Evolutionary conservation across 2,329 filamentous ascomycete genomes (phyloP).

Genomic region (Arthroderma sp.): DNA sequence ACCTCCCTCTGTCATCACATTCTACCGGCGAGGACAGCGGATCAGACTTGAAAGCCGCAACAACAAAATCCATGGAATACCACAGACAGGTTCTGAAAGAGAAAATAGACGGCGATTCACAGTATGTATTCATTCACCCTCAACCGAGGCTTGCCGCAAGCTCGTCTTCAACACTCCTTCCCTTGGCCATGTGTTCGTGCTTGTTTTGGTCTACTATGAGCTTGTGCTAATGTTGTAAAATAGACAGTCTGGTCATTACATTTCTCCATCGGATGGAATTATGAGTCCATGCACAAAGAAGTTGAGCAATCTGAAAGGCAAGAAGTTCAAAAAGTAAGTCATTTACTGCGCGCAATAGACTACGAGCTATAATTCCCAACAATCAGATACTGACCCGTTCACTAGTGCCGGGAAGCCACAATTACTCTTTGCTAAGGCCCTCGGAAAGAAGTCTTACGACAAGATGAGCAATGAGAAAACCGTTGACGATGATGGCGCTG

Average conservation of each 20-base stretch:
- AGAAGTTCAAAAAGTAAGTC: conserved; percentile 37
- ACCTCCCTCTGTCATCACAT: conserved; percentile 19
- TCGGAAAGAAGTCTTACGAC: conserved; percentile 36
- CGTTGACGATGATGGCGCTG: not conserved
- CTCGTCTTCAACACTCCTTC: no score
- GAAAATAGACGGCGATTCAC: conserved; percentile 30
- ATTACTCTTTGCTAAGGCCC: conserved; percentile 35
- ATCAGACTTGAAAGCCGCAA: conserved; percentile 25
- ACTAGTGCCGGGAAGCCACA: conserved; percentile 32
- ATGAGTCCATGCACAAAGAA: conserved; percentile 42
- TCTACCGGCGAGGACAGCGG: conserved; percentile 10
- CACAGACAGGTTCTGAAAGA: conserved; percentile 34
- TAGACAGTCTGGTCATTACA: conserved; percentile 28
- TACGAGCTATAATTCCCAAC: not conserved
- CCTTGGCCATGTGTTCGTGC: not conserved
- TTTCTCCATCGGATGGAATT: conserved; percentile 40
- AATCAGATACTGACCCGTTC: not conserved
- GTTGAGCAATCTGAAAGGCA: conserved; percentile 38
- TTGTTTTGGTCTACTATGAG: not conserved
- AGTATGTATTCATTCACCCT: conserved; percentile 21
- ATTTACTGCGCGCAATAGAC: not conserved
- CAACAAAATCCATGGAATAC: conserved; percentile 31
- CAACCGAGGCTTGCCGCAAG: no score
- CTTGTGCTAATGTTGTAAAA: conserved; percentile 5
- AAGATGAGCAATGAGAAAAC: conserved; percentile 19